Conservation (phyloP, 2,329 filamentous ascomycete species). For the Colletotrichum sp. region DNA sequence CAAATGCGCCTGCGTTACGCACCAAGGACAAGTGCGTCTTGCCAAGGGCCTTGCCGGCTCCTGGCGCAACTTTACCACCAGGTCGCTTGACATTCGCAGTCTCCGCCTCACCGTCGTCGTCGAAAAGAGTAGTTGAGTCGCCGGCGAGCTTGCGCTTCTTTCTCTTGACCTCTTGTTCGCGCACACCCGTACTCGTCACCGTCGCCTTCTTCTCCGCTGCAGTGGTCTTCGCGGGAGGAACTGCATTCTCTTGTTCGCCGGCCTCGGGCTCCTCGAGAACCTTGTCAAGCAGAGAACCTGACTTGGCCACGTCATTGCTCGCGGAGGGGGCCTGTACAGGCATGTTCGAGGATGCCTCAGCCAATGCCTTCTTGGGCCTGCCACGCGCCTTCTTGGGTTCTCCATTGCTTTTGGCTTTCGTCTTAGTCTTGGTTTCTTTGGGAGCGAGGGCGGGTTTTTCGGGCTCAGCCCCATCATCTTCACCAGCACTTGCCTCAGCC, state of each 20-base stretch:
- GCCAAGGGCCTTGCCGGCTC: slow-evolving; percentile 18
- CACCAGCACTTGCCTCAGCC: background rate
- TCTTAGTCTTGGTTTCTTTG: slow-evolving; percentile 27
- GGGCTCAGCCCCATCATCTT: background rate
- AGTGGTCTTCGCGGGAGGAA: slow-evolving; percentile 32
- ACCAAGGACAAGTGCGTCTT: slow-evolving; percentile 43
- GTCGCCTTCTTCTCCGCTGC: slow-evolving; percentile 12
- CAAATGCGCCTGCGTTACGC: slow-evolving; percentile 49
- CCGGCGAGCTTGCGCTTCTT: slow-evolving; percentile 79
- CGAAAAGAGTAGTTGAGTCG: slow-evolving; percentile 69
- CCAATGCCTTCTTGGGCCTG: slow-evolving; percentile 50
- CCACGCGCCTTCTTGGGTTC: slow-evolving; percentile 44
- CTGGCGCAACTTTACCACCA: slow-evolving; percentile 36
- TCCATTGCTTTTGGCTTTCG: slow-evolving; percentile 10
- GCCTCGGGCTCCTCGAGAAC: slow-evolving; percentile 40
- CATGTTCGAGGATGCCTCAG: slow-evolving; percentile 51
- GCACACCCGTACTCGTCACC: slow-evolving; percentile 32
- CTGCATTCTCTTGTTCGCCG: slow-evolving; percentile 28
- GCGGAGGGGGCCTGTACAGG: slow-evolving; percentile 26
- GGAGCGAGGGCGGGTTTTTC: slow-evolving; percentile 18
- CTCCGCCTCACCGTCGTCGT: slow-evolving; percentile 58
- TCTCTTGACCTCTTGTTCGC: slow-evolving; percentile 52
- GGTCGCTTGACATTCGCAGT: slow-evolving; percentile 30
- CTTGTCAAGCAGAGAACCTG: slow-evolving; percentile 40
- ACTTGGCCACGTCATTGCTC: slow-evolving; percentile 34